Evolutionary conservation across 345 rosid genomes (phyloP).

Genomic region (Lepidium africanum): DNA sequence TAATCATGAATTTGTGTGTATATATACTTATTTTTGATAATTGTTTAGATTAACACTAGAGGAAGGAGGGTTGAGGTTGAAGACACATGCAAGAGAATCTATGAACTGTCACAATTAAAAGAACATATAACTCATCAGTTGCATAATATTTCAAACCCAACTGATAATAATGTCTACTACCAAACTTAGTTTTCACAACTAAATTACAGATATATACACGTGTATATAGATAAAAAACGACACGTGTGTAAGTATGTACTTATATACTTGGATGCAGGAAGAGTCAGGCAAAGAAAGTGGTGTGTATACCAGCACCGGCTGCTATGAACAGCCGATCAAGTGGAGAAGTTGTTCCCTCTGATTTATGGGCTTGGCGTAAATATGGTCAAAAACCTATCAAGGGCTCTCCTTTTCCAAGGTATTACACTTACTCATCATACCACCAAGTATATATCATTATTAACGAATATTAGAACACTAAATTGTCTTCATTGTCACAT

Average conservation of each 20-base stretch:
- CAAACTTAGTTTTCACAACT: slow-evolving; percentile 23
- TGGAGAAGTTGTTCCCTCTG: slow-evolving; percentile 84
- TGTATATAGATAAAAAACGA: not conserved
- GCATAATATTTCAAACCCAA: slow-evolving; percentile 20
- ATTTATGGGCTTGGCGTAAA: slow-evolving; percentile 98
- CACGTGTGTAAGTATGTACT: slow-evolving; percentile 3
- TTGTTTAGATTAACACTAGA: too few species aligned
- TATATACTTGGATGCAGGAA: slow-evolving; percentile 35
- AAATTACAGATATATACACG: not conserved
- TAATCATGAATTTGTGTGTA: not conserved
- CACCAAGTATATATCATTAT: too few species aligned
- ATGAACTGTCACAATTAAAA: slow-evolving; percentile 32
- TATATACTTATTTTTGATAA: too few species aligned
- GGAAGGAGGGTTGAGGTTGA: slow-evolving; percentile 20
- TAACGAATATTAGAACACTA: not conserved
- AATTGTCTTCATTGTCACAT: not conserved
- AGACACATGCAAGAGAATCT: slow-evolving; percentile 29
- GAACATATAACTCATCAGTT: slow-evolving; percentile 20
- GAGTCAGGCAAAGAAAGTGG: slow-evolving; percentile 72
- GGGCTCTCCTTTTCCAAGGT: slow-evolving; percentile 96
- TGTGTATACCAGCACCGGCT: slow-evolving; percentile 73
- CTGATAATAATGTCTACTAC: slow-evolving; percentile 26
- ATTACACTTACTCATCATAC: not conserved
- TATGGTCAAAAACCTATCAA: slow-evolving; percentile 87
- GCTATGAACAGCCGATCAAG: slow-evolving; percentile 67